phyloP scores from a whole-genome alignment of 129 eudicot species.

The Tagetes erecta region DNA sequence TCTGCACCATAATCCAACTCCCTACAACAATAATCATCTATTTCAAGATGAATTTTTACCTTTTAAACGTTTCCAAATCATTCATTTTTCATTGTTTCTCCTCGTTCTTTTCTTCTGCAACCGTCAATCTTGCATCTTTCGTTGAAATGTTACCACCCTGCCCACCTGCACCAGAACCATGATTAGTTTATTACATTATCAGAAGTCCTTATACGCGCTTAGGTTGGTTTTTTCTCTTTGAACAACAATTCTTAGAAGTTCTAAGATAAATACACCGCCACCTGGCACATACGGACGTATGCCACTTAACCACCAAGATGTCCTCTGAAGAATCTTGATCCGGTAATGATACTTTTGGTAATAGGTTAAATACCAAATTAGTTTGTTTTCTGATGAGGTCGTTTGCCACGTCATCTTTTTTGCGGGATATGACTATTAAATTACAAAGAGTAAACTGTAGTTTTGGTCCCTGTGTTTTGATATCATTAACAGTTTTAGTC shows the following conservation, averaged over 20 bases:
- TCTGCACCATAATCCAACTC: constrained; percentile 36
- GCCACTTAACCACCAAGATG: no score
- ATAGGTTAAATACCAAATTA: no score
- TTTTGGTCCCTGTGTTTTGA: no score
- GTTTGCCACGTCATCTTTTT: no score
- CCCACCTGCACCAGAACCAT: constrained; percentile 31
- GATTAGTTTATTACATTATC: not conserved
- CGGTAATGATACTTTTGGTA: not conserved
- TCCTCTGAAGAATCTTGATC: no score
- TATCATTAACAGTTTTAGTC: no score
- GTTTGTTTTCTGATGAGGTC: no score
- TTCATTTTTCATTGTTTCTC: constrained; percentile 29
- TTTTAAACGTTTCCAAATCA: constrained; percentile 20
- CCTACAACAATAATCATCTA: constrained; percentile 33
- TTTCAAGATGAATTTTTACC: constrained; percentile 12
- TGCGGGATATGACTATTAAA: no score
- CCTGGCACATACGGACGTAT: no score
- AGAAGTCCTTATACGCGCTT: not conserved
- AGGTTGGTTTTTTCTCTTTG: not conserved
- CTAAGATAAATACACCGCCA: no score
- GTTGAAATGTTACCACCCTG: constrained; percentile 16
- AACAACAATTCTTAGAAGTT: no score
- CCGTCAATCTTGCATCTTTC: constrained; percentile 29
- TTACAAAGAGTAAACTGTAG: no score
- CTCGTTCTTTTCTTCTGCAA: constrained; percentile 33